Evolutionary conservation across 139 green algal genomes (phyloP), one percentile per base, ranked within the genome.

Genomic region (Chlorella sorokiniana): DNA sequence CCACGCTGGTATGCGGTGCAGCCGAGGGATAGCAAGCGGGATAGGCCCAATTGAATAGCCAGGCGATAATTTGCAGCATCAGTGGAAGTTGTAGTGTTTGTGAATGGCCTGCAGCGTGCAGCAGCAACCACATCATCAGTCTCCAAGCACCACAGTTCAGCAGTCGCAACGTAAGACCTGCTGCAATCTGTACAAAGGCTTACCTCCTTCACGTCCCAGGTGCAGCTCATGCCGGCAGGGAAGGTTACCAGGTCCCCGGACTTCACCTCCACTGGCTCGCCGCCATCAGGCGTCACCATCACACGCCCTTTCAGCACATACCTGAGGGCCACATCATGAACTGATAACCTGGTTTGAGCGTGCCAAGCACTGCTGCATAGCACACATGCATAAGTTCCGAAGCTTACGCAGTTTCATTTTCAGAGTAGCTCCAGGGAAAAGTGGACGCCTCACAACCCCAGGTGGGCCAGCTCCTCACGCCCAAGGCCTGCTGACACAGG

Each of bases 191-290:
- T 62, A 20, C 10, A 31, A 4, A 14, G 52, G 52, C 29, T 4
- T 62, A 41, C 35, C 68, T 54, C 40, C 29, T 51, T 74, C n/a
- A 93, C 89, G 48, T 93, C 89, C 89, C 89, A 93, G 4, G 63
- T 89, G 85, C 89, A 93, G 35, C 25, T 78, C 88, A 90, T 92
- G 70, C 88, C 89, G 23, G 80, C 83, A 9, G 89, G 89, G 74
- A 93, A 93, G 42, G 79, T 89, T 4, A 86, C 89, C 61, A 92
- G 62, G 64, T 93, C 89, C 0, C 85, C 89, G 4, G 83, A 86
- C 69, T 91, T 85, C 73, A 93, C 87, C 69, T 90, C 79, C 25
- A 90, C 85, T 23, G 85, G 20, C 81, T 92, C 88, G 41, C 88
- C 87, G 69, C 84, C 84, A 27, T 88, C 86, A 1, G 88, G 86